Conservation (phyloP, 1,284 basidiomycete species). For the Macrocybe sp. region DNA sequence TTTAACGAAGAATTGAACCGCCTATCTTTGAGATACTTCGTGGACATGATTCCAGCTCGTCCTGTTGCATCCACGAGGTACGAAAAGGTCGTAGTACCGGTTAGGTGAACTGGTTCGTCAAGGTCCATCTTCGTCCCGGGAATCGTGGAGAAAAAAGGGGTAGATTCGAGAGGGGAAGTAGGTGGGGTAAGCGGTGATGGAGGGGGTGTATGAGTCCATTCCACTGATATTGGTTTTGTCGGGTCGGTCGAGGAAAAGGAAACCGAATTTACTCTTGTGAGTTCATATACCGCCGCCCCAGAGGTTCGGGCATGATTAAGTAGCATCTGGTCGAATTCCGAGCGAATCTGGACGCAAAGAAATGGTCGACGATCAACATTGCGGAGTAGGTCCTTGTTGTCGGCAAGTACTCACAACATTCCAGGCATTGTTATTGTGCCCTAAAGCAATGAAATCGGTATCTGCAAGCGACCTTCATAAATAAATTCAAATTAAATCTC, state of each 20-base stretch:
- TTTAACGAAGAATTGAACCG: conserved; percentile 62
- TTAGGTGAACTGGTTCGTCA: conserved; percentile 13
- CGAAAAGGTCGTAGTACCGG: conserved; percentile 53
- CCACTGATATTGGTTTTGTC: conserved; percentile 42
- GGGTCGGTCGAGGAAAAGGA: conserved; percentile 37
- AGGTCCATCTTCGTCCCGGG: conserved; percentile 5
- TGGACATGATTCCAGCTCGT: conserved; percentile 61
- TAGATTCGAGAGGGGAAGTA: conserved; percentile 27
- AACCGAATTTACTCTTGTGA: conserved; percentile 45
- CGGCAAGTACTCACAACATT: conserved; percentile 48
- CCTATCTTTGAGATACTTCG: conserved; percentile 62
- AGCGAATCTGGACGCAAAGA: conserved; percentile 40
- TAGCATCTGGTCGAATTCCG: conserved; percentile 60
- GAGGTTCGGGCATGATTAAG: conserved; percentile 53
- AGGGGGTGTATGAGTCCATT: conserved; percentile 40
- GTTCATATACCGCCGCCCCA: conserved; percentile 52
- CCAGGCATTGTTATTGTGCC: conserved; percentile 54
- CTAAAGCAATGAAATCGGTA: conserved; percentile 58
- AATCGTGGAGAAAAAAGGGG: conserved; percentile 16
- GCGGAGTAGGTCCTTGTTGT: too few relatives aligned
- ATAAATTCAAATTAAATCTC: neutral
- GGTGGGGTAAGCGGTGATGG: conserved; percentile 38
- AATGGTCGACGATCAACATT: neutral
- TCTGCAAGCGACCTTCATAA: conserved; percentile 31
- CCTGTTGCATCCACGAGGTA: conserved; percentile 70